Evolutionary conservation across 257 asterid genomes (phyloP), one percentile per base, ranked within the genome.

Genomic region (Solanum raphanifolium): DNA sequence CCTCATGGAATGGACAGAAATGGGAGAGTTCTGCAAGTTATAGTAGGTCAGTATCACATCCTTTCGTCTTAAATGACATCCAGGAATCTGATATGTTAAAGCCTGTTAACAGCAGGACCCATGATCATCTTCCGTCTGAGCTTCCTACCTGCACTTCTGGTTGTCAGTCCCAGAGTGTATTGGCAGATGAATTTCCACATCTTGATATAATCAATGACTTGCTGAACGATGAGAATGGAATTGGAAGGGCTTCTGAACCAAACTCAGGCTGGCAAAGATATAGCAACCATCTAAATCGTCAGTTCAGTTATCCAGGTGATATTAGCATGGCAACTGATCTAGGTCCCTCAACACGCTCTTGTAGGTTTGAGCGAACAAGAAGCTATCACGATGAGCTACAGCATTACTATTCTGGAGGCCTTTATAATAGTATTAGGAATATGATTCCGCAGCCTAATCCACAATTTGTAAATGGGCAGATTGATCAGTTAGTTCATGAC

Each of bases 1-100:
- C 89, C 39, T 25, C 88, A 88, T 94, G 89, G 72, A 92, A 88
- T 39, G 95, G 95, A 36, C 91, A 86, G 35, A 92, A 98, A 98
- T 89, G 90, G 27, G 95, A 95, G 73, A 79, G 82, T 85, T 87
- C 92, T 84, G 94, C 87, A 88, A 90, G 95, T 89, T 91, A 92
- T 29, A 82, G 89, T 88, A 88, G 92, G 87, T 89, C 86, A 74
- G 25, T 87, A 55, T 83, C 88, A 6, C 84, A 76, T 83, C 83
- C 88, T 72, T 48, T 93, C 3, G 87, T 90, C 36, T 86, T 87
- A 13, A 91, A 89, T 29, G 93, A 90, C 86, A 88, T 90, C 83
- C 92, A 91, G 82, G 91, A 89, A 83, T 91, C 88, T 43, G 94
- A 91, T 87, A 27, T 89, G 69, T 91, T 87, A 88, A 86, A 75